phyloP scores from a whole-genome alignment of 176 grass and related monocot genomes.

The Alloteropsis semialata region DNA sequence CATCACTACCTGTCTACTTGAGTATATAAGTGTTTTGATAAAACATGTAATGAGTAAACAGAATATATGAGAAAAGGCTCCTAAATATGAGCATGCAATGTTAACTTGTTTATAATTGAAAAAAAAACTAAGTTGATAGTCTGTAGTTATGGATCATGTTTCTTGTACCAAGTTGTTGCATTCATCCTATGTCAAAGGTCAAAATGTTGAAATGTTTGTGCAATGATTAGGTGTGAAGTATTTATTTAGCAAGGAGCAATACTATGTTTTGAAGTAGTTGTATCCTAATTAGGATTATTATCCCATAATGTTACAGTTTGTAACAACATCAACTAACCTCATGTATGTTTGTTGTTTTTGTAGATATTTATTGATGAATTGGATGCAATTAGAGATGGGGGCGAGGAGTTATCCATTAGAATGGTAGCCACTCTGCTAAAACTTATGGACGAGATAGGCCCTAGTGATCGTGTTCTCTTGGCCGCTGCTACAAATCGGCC shows the following conservation, averaged over 20 bases:
- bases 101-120: too few relatives aligned
- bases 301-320: too few relatives aligned
- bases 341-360: conserved; percentile 32
- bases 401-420: conserved; percentile 82
- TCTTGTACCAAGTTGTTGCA: too few relatives aligned
- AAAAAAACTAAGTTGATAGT: too few relatives aligned
- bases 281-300: background rate
- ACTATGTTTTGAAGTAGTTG: background rate
- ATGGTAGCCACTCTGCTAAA: conserved; percentile 86
- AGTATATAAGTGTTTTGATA: too few relatives aligned
- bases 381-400: conserved; percentile 90
- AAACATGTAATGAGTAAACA: too few relatives aligned
- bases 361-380: conserved; percentile 99
- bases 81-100: too few relatives aligned
- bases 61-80: too few relatives aligned
- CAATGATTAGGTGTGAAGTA: background rate
- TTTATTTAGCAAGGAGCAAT: background rate
- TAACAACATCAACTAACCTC: conserved; percentile 18
- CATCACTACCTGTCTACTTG: too few relatives aligned
- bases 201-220: too few relatives aligned
- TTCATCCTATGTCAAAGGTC: background rate
- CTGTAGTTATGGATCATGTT: too few relatives aligned
- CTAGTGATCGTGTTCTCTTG: conserved; percentile 72
- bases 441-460: conserved; percentile 84
- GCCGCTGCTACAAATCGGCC: conserved; percentile 87